Conservation (phyloP, 371 early-diverging fungal genomes). For the Conidiobolus incongruus region DNA sequence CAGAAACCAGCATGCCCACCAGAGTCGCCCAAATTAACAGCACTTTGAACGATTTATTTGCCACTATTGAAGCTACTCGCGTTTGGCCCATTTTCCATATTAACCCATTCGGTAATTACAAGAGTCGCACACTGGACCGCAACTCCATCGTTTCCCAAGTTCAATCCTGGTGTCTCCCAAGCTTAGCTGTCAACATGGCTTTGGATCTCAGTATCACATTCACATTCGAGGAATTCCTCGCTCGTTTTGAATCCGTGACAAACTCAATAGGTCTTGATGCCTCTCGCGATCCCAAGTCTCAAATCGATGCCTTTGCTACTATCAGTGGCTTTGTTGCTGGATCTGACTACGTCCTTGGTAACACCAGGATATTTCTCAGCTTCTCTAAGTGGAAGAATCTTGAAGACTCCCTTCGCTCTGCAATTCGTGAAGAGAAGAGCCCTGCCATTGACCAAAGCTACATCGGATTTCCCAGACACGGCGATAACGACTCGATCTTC, state of each 20-base stretch:
- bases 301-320: slow-evolving; percentile 15
- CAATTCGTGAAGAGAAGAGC: slow-evolving; percentile 38
- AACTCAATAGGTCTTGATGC: slow-evolving; percentile 13
- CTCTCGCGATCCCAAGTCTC: slow-evolving; percentile 11
- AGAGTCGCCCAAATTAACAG: slow-evolving; percentile 30
- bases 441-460: too few species aligned
- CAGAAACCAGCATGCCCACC: slow-evolving; percentile 1
- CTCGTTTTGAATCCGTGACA: slow-evolving; percentile 22
- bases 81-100: too few species aligned
- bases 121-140: slow-evolving; percentile 46
- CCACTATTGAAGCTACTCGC: slow-evolving; percentile 48
- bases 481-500: too few species aligned
- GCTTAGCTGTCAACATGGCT: slow-evolving; percentile 24
- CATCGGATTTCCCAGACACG: slow-evolving; percentile 15
- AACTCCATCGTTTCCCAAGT: slow-evolving; percentile 26
- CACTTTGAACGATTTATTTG: slow-evolving; percentile 38
- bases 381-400: slow-evolving; percentile 50
- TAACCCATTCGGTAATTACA: slow-evolving; percentile 62
- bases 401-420: slow-evolving; percentile 44
- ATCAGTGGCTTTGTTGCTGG: slow-evolving; percentile 18
- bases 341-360: slow-evolving; percentile 14
- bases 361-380: slow-evolving; percentile 34
- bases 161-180: slow-evolving; percentile 29
- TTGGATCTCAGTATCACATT: slow-evolving; percentile 34
- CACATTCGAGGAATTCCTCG: slow-evolving; percentile 30